phyloP scores from a whole-genome alignment of 352 stramenopile species.

The Vaucheria bursata region DNA sequence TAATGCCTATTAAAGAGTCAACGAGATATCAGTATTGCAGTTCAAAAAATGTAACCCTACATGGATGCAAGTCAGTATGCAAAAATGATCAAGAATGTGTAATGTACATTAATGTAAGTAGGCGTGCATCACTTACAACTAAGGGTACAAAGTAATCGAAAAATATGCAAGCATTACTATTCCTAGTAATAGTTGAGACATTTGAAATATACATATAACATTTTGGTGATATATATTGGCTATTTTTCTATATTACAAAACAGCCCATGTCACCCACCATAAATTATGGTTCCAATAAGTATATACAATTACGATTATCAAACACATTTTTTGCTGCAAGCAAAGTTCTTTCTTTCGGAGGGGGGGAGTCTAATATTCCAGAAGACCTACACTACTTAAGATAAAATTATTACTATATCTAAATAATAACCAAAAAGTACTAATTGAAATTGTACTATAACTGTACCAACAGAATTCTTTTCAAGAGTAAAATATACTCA shows the following conservation, averaged over 20 bases:
- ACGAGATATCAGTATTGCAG: too few relatives aligned
- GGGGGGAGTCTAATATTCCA: background rate
- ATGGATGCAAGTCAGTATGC: background rate
- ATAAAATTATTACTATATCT: background rate
- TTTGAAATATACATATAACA: too few relatives aligned
- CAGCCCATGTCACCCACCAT: too few relatives aligned
- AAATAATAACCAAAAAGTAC: background rate
- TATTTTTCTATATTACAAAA: too few relatives aligned
- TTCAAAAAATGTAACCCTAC: too few relatives aligned
- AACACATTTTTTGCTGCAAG: too few relatives aligned
- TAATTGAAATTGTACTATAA: background rate
- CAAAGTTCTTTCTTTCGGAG: too few relatives aligned
- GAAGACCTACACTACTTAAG: background rate
- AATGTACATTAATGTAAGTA: background rate
- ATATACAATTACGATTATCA: too few relatives aligned
- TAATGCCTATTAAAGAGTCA: conserved; percentile 48
- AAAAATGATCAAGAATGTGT: background rate
- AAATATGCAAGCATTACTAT: background rate
- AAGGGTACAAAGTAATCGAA: background rate
- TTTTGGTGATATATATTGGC: too few relatives aligned
- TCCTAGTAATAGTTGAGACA: background rate
- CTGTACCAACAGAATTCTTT: background rate
- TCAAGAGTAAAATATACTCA: too few relatives aligned
- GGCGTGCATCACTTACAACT: background rate
- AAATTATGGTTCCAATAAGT: too few relatives aligned